These are phyloP conservation scores for Schizosaccharomyces osmophilus DNA, from an alignment of 805 yeast species.

Conservation along the genomic window DNA sequence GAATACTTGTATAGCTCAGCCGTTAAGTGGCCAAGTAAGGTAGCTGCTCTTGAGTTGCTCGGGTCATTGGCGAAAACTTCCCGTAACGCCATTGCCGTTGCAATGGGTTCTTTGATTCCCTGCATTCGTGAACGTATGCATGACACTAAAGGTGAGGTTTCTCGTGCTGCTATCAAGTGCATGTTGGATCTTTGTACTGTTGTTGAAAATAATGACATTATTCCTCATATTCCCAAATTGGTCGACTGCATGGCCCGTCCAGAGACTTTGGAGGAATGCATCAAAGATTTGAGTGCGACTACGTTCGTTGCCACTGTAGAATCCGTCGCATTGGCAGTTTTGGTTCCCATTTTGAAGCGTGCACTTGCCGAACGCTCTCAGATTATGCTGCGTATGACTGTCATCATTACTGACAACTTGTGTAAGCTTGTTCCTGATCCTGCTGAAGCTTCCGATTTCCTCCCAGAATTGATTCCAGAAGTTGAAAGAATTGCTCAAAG, in stretches of 20 bases:
- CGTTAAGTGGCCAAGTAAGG: constrained; percentile 64
- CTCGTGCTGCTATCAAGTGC: constrained; percentile 56
- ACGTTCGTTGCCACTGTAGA: constrained; percentile 97
- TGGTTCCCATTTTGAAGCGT: constrained; percentile 79
- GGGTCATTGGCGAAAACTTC: constrained; percentile 54
- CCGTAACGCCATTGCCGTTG: constrained; percentile 59
- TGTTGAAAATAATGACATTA: constrained; percentile 76
- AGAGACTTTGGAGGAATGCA: constrained; percentile 63
- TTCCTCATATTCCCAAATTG: constrained; percentile 61
- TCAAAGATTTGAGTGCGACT: constrained; percentile 70
- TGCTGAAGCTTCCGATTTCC: constrained; percentile 65
- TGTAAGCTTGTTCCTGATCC: constrained; percentile 87
- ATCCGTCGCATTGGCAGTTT: constrained; percentile 71
- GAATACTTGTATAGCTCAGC: constrained; percentile 54
- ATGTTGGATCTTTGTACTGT: constrained; percentile 50
- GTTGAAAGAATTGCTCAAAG: constrained; percentile 65
- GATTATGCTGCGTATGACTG: constrained; percentile 90
- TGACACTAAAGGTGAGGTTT: constrained; percentile 89
- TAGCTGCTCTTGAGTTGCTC: constrained; percentile 35
- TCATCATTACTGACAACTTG: constrained; percentile 81
- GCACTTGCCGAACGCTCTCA: constrained; percentile 75
- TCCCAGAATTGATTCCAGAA: constrained; percentile 79
- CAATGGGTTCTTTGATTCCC: constrained; percentile 60
- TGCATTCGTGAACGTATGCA: constrained; percentile 70
- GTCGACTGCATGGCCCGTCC: constrained; percentile 82